A percentile compares a stretch with the other conserved stretches of the same genome.
Evolutionary conservation across 345 rosid genomes (phyloP).

Genomic region (Carallia pectinifolia): DNA sequence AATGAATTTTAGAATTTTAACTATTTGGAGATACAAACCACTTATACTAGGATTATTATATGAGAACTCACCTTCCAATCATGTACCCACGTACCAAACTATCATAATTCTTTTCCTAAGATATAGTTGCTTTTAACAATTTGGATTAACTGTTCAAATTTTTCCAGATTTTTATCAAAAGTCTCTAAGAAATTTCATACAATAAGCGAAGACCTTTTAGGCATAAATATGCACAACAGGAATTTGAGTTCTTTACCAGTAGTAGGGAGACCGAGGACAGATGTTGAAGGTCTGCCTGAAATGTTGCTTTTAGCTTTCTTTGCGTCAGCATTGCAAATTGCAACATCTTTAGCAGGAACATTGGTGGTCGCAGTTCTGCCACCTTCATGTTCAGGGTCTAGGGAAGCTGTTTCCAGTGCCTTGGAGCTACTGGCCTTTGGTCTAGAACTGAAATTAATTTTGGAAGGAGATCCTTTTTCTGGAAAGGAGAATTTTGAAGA

Average conservation of each 20-base stretch:
- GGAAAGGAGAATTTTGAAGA: not conserved
- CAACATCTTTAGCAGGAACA: slow-evolving; percentile 1
- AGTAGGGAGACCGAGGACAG: not conserved
- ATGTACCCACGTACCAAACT: too few species aligned
- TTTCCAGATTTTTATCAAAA: too few species aligned
- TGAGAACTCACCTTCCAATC: too few species aligned
- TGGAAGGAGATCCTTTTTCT: not conserved
- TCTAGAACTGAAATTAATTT: not conserved
- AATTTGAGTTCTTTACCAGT: not conserved
- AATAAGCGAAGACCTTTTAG: too few species aligned
- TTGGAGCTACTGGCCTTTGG: not conserved
- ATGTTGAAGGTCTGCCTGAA: not conserved
- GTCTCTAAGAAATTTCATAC: too few species aligned
- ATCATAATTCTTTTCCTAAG: too few species aligned
- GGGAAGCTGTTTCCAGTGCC: not conserved
- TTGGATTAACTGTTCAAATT: too few species aligned
- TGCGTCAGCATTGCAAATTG: not conserved
- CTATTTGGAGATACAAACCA: too few species aligned
- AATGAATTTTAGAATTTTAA: too few species aligned
- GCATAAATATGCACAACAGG: not conserved
- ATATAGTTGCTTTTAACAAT: too few species aligned
- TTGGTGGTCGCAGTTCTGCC: not conserved
- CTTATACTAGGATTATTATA: too few species aligned
- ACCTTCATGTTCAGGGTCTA: not conserved
- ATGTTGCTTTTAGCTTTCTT: not conserved